phyloP scores from a whole-genome alignment of 1,284 basidiomycete species.

The Ustilago trichophora region DNA sequence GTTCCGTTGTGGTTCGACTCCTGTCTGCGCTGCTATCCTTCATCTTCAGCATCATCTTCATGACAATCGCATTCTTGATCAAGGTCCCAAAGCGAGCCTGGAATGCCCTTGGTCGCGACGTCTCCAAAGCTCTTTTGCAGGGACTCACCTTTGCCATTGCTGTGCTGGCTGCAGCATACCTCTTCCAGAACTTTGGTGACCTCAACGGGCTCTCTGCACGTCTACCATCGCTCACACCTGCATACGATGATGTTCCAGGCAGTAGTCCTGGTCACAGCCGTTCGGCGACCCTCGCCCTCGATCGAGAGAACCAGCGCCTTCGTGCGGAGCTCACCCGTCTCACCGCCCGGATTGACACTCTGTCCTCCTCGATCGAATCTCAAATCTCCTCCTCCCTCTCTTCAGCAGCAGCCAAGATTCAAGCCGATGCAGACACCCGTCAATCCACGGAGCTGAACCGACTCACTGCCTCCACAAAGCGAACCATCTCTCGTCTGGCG shows the following conservation, averaged over 20 bases:
- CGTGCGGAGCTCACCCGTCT: constrained; percentile 25
- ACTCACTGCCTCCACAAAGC: constrained; percentile 28
- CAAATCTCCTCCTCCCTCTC: constrained; percentile 23
- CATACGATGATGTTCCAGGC: constrained; percentile 7
- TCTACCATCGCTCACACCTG: not conserved
- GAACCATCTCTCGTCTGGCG: constrained; percentile 29
- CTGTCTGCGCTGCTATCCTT: too few relatives aligned
- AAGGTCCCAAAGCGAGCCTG: constrained; percentile 1
- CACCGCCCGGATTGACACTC: constrained; percentile 18
- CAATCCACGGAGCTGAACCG: constrained; percentile 24
- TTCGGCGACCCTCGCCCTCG: constrained; percentile 7
- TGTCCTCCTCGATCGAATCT: constrained; percentile 25
- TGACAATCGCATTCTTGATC: not conserved
- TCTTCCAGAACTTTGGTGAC: not conserved
- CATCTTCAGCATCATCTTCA: not conserved
- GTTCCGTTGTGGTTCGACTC: not conserved
- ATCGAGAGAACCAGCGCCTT: constrained; percentile 29
- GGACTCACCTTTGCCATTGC: not conserved
- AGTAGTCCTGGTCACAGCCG: not conserved
- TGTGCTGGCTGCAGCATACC: not conserved
- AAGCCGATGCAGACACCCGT: constrained; percentile 19
- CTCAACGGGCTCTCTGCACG: not conserved
- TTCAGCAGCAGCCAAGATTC: constrained; percentile 24
- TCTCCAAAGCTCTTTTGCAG: not conserved
- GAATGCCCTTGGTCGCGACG: not conserved